Base-by-base conservation (phyloP, 2,329 filamentous ascomycete species). In the Xylaria sp. region DNA sequence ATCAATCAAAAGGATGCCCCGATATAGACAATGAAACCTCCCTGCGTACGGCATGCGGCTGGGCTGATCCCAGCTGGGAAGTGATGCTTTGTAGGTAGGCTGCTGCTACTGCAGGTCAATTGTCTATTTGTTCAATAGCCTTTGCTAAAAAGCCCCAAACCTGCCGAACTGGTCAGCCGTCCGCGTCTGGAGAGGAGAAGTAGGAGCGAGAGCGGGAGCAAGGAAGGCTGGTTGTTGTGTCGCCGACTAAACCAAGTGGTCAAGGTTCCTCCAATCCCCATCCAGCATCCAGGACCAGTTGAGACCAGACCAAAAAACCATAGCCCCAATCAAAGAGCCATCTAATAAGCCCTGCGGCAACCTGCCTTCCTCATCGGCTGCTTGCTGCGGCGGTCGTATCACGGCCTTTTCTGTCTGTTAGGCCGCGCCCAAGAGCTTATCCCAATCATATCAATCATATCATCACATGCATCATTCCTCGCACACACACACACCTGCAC, bases 391-490 rank as follows among this genome's bases (percentile, higher is more conserved):
- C 68, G 61, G 62, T 61, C 71, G 73, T 74, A 72, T 72, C 70
- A 74, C 73, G 68, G 69, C 61, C 57, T 48, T 48, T 56, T 64
- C 46, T 48, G 61, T 64, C 62, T 20, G 15, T 66, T 63, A 63
- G 65, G 69, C 70, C 72, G 70, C 74, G 71, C 72, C 69, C 72
- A 72, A 20, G 75, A 74, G 71, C 74, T 76, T 77, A 76, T 76
- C 73, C 52, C 52, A 36, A 34, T 55, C 52, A 36, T 36, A 36
- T 23, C 69, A 74, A 74, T 73, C 55, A 48, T 52, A 74, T 72
- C 55, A 50, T 34, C 67, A 55, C 41, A 65, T 58, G 41, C 41
- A 60, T 48, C 53, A 57, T 57, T 57, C 45, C 43, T 63, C 52
- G 18, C 58, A 60, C 63, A 57, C 58, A 60, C 63, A 57, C 43